Base-by-base conservation (phyloP, 805 yeast genomes). In the Tetrapisispora namnaoensis region DNA sequence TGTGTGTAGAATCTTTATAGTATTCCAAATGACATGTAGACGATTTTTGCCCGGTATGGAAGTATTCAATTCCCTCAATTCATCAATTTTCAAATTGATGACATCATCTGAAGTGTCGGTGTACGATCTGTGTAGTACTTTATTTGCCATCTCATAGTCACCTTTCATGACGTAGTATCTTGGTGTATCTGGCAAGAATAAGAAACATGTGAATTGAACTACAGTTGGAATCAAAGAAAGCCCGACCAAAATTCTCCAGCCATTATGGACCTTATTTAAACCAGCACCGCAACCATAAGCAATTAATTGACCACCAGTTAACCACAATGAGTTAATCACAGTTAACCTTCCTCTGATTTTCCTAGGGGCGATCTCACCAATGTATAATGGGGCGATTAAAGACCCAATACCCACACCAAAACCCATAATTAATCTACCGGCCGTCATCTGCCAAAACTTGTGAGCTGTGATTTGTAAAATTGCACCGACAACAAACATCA, bases 321-420 rank as follows among this genome's bases (percentile, higher is more conserved):
- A 82, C 60, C 93, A 88, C 58, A 91, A 70, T 50, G 90, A 88
- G 66, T 90, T 89, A 50, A 90, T 76, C 7, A 90, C 87, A 35
- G 95, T 93, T 48, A 91, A 74, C 53, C 98, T 76, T 49, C 98
- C 98, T 64, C 99, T 78, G 64, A 86, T 87, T 65, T 82, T 79
- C 16, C 93, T 78, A 28, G 99, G 98, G 3, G 97, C 95, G 64
- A 90, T 77, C 67, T 91, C 99, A 49, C 88, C 75, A 53, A 91
- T 85, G 74, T 89, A 90, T 49, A 91, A 73, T 1, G 99, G 99
- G n/a, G 98, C 88, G 49, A 88, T 83, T 47, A 91, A 72, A 2
- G 97, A 89, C 1, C 97, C 98, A 48, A 86, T 77, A 56, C 99
- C 99, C 27, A 91, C 97, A 58, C 96, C 98, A 67, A 86, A 86